A percentile compares a stretch with the other conserved stretches of the same genome.
Evolutionary conservation across 1,284 basidiomycete genomes (phyloP).

Genomic region (Boletus smithii): DNA sequence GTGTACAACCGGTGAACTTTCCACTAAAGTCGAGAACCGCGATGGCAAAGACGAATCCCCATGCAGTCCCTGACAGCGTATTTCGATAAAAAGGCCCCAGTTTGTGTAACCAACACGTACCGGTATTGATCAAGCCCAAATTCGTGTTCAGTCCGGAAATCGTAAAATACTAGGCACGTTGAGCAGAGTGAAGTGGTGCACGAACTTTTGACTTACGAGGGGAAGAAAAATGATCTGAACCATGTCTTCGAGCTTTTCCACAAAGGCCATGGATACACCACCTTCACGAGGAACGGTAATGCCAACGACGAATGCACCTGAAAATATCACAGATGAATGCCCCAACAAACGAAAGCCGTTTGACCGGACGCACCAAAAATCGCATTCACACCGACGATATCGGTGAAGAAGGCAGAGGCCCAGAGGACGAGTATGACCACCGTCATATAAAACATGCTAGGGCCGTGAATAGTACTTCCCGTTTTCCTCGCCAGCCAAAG

Average conservation of each 20-base stretch:
- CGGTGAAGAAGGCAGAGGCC: slow-evolving; percentile 88
- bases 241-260: slow-evolving; percentile 83
- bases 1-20: slow-evolving; percentile 76
- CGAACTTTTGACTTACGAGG: slow-evolving; percentile 48
- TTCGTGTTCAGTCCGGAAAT: slow-evolving; percentile 88
- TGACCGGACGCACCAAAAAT: slow-evolving; percentile 63
- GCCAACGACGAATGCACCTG: slow-evolving; percentile 86
- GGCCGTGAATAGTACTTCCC: slow-evolving; percentile 77
- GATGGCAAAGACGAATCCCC: slow-evolving; percentile 87
- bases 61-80: slow-evolving; percentile 64
- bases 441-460: slow-evolving; percentile 77
- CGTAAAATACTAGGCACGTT: slow-evolving; percentile 69
- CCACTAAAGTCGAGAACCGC: slow-evolving; percentile 78
- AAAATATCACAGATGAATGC: slow-evolving; percentile 36
- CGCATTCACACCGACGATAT: slow-evolving; percentile 90
- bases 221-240: slow-evolving; percentile 83
- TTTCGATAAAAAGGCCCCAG: slow-evolving; percentile 39
- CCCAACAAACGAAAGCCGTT: not conserved
- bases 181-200: not conserved
- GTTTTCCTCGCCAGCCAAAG: slow-evolving; percentile 74
- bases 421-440: slow-evolving; percentile 77
- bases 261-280: slow-evolving; percentile 75
- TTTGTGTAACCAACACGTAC: slow-evolving; percentile 30
- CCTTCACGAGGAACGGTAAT: slow-evolving; percentile 89
- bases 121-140: slow-evolving; percentile 78